Percentiles rank a stretch among this genome's conserved stretches.
phyloP scores from a whole-genome alignment of 805 yeast species.

The Wickerhamiella nectarea region DNA sequence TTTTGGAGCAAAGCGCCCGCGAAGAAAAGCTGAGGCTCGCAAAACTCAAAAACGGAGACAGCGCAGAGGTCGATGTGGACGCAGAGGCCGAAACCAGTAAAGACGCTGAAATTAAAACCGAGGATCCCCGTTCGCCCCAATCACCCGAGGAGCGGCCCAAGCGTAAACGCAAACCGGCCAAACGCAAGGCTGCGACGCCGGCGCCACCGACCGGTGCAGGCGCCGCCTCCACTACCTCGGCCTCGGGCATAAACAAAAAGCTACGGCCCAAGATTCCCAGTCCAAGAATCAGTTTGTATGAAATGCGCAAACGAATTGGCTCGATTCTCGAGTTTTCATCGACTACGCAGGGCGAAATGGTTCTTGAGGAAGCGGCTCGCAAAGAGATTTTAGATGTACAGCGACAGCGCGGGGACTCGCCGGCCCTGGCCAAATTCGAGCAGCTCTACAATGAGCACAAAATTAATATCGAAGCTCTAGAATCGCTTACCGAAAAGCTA shows the following conservation, averaged over 20 bases:
- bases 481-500: constrained; percentile 54
- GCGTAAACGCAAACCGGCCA: background rate
- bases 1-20: constrained; percentile 28
- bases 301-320: constrained; percentile 75
- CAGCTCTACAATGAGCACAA: constrained; percentile 38
- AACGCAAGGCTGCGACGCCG: constrained; percentile 1
- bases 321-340: constrained; percentile 87
- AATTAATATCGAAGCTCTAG: constrained; percentile 53
- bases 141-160: background rate
- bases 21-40: constrained; percentile 18
- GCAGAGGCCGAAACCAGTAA: background rate
- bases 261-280: constrained; percentile 61
- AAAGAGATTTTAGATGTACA: constrained; percentile 31
- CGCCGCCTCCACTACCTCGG: constrained; percentile 5
- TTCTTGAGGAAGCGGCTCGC: constrained; percentile 54
- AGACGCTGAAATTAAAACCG: too few relatives aligned
- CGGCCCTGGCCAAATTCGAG: constrained; percentile 23
- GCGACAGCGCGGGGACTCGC: constrained; percentile 12
- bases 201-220: constrained; percentile 6
- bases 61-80: background rate
- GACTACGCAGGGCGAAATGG: constrained; percentile 71
- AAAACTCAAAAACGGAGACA: background rate
- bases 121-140: background rate
- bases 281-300: constrained; percentile 57
- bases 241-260: constrained; percentile 4